These are phyloP conservation scores for Pseudozyma sp. DNA, from an alignment of 1,284 basidiomycete genomes.

Conservation along the genomic window DNA sequence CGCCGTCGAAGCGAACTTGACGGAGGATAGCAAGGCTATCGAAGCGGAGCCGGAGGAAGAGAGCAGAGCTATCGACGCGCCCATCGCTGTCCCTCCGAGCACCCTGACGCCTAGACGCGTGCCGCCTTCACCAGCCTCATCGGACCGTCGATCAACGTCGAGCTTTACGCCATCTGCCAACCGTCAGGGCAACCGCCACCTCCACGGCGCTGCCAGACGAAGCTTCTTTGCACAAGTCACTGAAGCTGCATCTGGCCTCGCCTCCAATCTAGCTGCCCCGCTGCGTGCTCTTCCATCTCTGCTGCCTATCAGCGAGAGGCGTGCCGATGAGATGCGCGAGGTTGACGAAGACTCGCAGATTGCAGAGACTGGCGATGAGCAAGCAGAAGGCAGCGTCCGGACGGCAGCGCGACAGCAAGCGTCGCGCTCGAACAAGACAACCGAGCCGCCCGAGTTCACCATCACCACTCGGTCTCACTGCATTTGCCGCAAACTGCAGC, in stretches of 20 bases:
- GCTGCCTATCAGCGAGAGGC: conserved; percentile 38
- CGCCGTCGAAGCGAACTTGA: neutral
- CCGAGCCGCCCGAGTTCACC: conserved; percentile 9
- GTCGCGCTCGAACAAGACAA: neutral
- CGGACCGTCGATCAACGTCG: conserved; percentile 34
- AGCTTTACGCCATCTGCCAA: conserved; percentile 46
- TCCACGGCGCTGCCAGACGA: conserved; percentile 35
- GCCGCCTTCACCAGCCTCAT: conserved; percentile 46
- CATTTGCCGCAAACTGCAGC: conserved; percentile 30
- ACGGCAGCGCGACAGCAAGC: neutral
- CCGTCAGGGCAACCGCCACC: conserved; percentile 42
- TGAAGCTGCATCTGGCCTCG: conserved; percentile 28
- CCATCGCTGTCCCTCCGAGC: neutral
- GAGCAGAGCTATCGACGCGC: neutral
- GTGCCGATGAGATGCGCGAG: conserved; percentile 15
- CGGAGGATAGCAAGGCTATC: no score
- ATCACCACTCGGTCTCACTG: conserved; percentile 43
- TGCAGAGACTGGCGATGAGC: neutral
- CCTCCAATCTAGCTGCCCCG: conserved; percentile 37
- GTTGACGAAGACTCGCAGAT: neutral
- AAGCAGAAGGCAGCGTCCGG: neutral
- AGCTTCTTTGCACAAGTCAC: conserved; percentile 37
- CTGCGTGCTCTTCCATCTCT: conserved; percentile 31
- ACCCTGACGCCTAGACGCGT: conserved; percentile 16
- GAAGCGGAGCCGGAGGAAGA: neutral